Conservation (phyloP, 306 rosid species). For the Ochetophila trinervis region DNA sequence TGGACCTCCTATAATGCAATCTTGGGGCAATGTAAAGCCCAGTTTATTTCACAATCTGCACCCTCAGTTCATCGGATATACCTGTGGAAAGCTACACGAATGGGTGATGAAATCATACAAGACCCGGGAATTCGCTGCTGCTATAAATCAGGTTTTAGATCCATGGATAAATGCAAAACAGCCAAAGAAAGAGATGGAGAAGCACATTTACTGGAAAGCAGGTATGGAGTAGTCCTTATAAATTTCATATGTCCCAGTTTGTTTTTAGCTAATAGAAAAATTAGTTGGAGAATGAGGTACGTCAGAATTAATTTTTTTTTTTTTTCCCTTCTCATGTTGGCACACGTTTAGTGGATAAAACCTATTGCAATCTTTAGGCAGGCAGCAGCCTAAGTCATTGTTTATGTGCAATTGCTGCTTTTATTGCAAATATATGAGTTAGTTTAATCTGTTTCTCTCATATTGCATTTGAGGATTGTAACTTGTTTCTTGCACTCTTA, state of each 20-base stretch:
- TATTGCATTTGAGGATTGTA: not conserved
- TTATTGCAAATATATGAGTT: not conserved
- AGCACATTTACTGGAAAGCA: slow-evolving; percentile 76
- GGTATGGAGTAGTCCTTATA: slow-evolving; percentile 42
- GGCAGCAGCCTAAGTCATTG: not conserved
- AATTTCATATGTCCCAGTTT: slow-evolving; percentile 6
- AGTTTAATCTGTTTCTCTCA: not conserved
- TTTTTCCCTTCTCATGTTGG: slow-evolving; percentile 7
- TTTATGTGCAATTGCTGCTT: not conserved
- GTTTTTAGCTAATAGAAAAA: not conserved
- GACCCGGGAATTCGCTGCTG: slow-evolving; percentile 96
- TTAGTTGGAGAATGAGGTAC: not conserved
- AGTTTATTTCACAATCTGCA: slow-evolving; percentile 50
- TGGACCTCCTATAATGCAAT: slow-evolving; percentile 31
- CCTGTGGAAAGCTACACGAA: slow-evolving; percentile 89
- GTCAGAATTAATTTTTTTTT: not conserved
- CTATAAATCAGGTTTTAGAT: slow-evolving; percentile 90
- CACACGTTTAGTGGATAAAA: not conserved
- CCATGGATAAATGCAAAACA: slow-evolving; percentile 97
- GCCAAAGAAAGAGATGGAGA: slow-evolving; percentile 89
- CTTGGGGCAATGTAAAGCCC: slow-evolving; percentile 30
- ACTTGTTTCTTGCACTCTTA: not conserved
- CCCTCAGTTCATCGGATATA: slow-evolving; percentile 88
- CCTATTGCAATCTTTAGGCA: not conserved
- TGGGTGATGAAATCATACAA: slow-evolving; percentile 88